phyloP scores from a whole-genome alignment of 2,329 filamentous ascomycete species.

The Claviceps pazoutovae region DNA sequence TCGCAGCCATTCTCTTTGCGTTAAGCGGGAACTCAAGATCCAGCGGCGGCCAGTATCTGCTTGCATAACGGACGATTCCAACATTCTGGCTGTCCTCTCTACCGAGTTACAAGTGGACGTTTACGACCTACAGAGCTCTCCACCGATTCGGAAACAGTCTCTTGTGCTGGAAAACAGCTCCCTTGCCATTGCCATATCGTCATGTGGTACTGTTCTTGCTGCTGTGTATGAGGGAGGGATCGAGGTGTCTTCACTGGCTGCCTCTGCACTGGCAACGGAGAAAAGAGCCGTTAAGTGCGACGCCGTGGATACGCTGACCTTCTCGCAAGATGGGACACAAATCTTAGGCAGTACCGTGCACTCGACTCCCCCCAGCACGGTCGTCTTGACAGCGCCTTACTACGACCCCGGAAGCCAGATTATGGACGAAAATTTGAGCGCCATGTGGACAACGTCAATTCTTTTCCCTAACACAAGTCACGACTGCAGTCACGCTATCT shows the following conservation, averaged over 20 bases:
- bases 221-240: slow-evolving; percentile 81
- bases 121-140: slow-evolving; percentile 54
- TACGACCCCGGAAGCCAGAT: slow-evolving; percentile 57
- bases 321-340: slow-evolving; percentile 66
- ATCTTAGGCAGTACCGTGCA: slow-evolving; percentile 61
- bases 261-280: slow-evolving; percentile 49
- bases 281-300: slow-evolving; percentile 67
- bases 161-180: slow-evolving; percentile 68
- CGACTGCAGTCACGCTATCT: slow-evolving; percentile 62
- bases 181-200: slow-evolving; percentile 65
- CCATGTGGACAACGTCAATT: slow-evolving; percentile 76
- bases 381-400: slow-evolving; percentile 67
- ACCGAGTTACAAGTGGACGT: slow-evolving; percentile 74
- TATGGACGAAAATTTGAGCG: slow-evolving; percentile 54
- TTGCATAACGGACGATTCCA: slow-evolving; percentile 67
- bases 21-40: slow-evolving; percentile 69
- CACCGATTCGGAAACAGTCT: slow-evolving; percentile 58
- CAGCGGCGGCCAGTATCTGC: slow-evolving; percentile 60
- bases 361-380: slow-evolving; percentile 51
- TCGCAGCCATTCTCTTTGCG: slow-evolving; percentile 41
- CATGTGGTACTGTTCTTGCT: slow-evolving; percentile 68
- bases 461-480: slow-evolving; percentile 69
- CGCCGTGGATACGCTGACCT: slow-evolving; percentile 57
- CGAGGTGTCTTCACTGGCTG: slow-evolving; percentile 64
- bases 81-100: slow-evolving; percentile 63